These are phyloP conservation scores for Talaromyces liani DNA, from an alignment of 495 filamentous ascomycete genomes.

Conservation along the genomic window DNA sequence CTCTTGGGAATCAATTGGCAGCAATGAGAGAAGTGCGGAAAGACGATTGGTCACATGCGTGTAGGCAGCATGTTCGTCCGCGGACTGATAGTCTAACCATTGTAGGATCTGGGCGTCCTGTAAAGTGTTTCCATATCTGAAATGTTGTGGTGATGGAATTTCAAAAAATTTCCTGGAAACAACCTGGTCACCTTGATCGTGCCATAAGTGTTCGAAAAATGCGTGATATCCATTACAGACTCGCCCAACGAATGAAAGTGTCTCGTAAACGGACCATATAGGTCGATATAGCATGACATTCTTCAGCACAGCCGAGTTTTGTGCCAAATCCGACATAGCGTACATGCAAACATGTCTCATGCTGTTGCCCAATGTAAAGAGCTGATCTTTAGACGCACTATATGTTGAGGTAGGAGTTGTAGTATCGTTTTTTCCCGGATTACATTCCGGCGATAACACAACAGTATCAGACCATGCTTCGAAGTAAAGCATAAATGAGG, in stretches of 20 bases:
- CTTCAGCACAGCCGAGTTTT: neutral
- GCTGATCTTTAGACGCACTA: neutral
- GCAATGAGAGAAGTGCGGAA: conserved; percentile 1
- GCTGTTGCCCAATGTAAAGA: neutral
- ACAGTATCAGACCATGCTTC: neutral
- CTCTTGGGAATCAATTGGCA: neutral
- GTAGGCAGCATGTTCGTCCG: neutral
- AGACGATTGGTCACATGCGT: neutral
- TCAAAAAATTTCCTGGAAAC: neutral
- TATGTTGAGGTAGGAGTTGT: neutral
- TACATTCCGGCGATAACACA: neutral
- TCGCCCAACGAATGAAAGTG: neutral
- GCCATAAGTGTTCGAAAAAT: neutral
- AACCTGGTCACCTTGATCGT: neutral
- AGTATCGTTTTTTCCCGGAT: neutral
- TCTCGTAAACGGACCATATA: neutral
- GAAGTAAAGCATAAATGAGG: neutral
- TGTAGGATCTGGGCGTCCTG: neutral
- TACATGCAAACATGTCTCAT: neutral
- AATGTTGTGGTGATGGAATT: neutral
- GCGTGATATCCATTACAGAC: neutral
- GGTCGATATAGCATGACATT: neutral
- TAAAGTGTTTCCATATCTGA: neutral
- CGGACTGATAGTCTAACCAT: neutral
- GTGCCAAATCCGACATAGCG: neutral